phyloP scores from a whole-genome alignment of 1,284 basidiomycete genomes.

The Meira miltonrushii region DNA sequence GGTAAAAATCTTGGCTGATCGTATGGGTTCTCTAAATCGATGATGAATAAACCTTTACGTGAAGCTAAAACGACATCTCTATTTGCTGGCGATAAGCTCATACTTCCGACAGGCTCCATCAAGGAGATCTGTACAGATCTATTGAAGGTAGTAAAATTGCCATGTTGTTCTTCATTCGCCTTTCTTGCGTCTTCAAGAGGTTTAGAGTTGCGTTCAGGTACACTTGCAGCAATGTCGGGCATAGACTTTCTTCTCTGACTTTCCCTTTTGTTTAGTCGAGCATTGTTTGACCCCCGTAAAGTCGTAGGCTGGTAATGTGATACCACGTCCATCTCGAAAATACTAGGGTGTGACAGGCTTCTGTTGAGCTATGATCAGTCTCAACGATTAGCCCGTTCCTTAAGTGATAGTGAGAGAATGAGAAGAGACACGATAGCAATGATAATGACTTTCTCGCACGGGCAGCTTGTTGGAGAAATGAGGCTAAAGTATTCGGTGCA shows the following conservation, averaged over 20 bases:
- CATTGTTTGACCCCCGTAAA: not conserved
- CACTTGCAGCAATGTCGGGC: not conserved
- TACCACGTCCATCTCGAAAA: constrained; percentile 4
- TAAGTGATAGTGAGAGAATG: too few species aligned
- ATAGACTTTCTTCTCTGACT: not conserved
- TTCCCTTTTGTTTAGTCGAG: too few species aligned
- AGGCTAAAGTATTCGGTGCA: too few species aligned
- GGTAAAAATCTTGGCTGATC: constrained; percentile 86
- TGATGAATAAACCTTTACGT: constrained; percentile 89
- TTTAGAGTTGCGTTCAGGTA: not conserved
- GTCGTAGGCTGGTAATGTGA: constrained; percentile 3
- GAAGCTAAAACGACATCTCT: constrained; percentile 51
- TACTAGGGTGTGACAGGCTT: not conserved
- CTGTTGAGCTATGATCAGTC: not conserved
- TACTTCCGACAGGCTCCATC: constrained; percentile 46
- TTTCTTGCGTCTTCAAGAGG: not conserved
- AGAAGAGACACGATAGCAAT: too few species aligned
- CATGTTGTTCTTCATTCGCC: not conserved
- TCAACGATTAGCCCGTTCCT: not conserved
- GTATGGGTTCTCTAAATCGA: constrained; percentile 82
- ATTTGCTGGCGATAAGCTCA: constrained; percentile 45
- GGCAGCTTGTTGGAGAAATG: too few species aligned
- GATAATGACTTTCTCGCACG: too few species aligned
- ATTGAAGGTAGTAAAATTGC: constrained; percentile 14
- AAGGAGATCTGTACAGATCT: constrained; percentile 14